Conservation (phyloP, 2,329 filamentous ascomycete genomes). For the Plenodomus biglobosus region DNA sequence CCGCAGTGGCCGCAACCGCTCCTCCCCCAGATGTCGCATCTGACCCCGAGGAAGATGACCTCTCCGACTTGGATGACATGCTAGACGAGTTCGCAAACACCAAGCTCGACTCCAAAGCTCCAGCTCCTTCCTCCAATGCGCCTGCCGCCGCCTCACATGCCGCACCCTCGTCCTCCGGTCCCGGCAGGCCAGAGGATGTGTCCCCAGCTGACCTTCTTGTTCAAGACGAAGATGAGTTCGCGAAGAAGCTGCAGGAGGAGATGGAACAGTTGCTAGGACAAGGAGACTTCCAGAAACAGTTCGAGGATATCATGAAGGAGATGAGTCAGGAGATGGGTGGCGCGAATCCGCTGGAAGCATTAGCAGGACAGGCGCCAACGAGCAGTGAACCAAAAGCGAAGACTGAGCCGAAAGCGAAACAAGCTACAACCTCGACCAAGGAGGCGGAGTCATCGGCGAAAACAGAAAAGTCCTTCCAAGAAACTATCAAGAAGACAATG, state of each 20-base stretch:
- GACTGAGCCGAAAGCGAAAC: conserved; percentile 9
- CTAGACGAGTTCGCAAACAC: conserved; percentile 83
- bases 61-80: conserved; percentile 93
- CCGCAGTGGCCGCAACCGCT: conserved; percentile 12
- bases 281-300: conserved; percentile 73
- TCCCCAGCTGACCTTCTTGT: conserved; percentile 34
- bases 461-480: conserved; percentile 75
- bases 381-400: conserved; percentile 8
- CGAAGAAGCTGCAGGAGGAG: conserved; percentile 81
- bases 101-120: conserved; percentile 56
- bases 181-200: conserved; percentile 40
- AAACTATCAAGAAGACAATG: conserved; percentile 92
- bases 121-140: conserved; percentile 27
- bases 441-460: conserved; percentile 32
- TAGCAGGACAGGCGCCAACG: conserved; percentile 35
- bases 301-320: conserved; percentile 77
- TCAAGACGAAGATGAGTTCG: conserved; percentile 67
- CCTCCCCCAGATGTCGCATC: conserved; percentile 56
- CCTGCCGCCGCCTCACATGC: conserved; percentile 38
- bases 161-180: conserved; percentile 44
- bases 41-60: conserved; percentile 89
- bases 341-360: conserved; percentile 19
- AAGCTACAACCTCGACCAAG: conserved; percentile 4
- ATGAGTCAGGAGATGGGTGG: conserved; percentile 49
- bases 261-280: conserved; percentile 83